Conservation (phyloP, 176 grass and related monocot genomes). For the Tuctoria greenei region DNA sequence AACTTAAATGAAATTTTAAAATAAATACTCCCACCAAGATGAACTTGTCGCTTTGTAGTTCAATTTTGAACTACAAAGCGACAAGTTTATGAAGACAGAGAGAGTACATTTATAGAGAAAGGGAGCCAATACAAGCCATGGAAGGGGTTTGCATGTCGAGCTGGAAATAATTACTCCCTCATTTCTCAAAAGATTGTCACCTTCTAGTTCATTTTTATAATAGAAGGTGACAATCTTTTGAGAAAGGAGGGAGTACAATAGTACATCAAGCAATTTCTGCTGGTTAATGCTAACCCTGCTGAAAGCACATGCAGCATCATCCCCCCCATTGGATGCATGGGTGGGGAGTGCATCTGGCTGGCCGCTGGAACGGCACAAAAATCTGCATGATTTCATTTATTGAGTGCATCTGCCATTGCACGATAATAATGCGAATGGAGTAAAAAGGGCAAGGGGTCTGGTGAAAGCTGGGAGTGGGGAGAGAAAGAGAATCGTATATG, state of each 20-base stretch:
- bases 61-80: too few relatives aligned
- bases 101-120: not conserved
- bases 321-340: constrained; percentile 38
- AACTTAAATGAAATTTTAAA: too few relatives aligned
- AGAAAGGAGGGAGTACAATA: too few relatives aligned
- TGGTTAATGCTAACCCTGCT: constrained; percentile 52
- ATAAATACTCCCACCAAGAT: too few relatives aligned
- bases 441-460: constrained; percentile 29
- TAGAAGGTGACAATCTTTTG: too few relatives aligned
- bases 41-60: too few relatives aligned
- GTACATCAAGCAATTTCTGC: constrained; percentile 31
- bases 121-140: not conserved
- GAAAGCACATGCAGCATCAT: constrained; percentile 49
- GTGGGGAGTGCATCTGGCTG: constrained; percentile 30
- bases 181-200: too few relatives aligned
- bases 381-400: constrained; percentile 67
- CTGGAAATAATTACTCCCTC: constrained; percentile 16
- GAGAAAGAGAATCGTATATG: constrained; percentile 27
- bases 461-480: constrained; percentile 37
- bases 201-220: too few relatives aligned
- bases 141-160: constrained; percentile 11
- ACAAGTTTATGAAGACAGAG: too few relatives aligned
- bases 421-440: constrained; percentile 47
- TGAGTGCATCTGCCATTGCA: constrained; percentile 54
- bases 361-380: constrained; percentile 34